These are phyloP conservation scores for Acaromyces ingoldii DNA, from an alignment of 1,284 basidiomycete species.

Conservation along the genomic window DNA sequence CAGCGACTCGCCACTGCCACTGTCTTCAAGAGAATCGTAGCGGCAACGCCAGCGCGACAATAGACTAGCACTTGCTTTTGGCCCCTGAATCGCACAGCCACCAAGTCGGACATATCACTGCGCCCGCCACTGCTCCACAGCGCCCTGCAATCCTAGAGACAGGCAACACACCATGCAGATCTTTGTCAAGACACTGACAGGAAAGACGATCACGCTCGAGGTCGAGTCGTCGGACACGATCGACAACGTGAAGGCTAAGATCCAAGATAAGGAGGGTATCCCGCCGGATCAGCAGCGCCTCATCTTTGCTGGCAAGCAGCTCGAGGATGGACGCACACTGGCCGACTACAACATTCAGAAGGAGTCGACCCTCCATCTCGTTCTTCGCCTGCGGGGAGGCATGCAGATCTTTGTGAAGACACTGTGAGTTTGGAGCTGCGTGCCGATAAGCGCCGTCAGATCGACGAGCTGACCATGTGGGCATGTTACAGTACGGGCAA, in stretches of 20 bases:
- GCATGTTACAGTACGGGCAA: constrained; percentile 27
- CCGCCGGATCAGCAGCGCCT: constrained; percentile 49
- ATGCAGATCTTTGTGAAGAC: constrained; percentile 55
- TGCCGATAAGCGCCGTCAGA: too few relatives aligned
- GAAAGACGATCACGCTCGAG: constrained; percentile 54
- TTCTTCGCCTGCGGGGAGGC: constrained; percentile 76
- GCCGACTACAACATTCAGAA: constrained; percentile 79
- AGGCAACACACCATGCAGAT: too few relatives aligned
- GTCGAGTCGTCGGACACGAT: constrained; percentile 57
- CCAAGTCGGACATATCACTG: too few relatives aligned
- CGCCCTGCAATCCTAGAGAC: too few relatives aligned
- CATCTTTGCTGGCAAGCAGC: constrained; percentile 50
- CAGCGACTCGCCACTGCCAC: too few relatives aligned
- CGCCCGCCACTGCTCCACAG: too few relatives aligned
- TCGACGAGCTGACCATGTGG: too few relatives aligned
- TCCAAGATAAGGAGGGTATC: constrained; percentile 51
- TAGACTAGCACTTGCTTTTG: too few relatives aligned
- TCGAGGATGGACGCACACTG: constrained; percentile 47
- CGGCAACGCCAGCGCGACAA: too few relatives aligned
- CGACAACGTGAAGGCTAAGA: constrained; percentile 60
- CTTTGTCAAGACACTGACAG: constrained; percentile 22
- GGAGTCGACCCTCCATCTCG: constrained; percentile 94
- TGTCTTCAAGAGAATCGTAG: too few relatives aligned
- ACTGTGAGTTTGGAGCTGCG: constrained; percentile 61
- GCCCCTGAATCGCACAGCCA: too few relatives aligned